Base-by-base conservation (phyloP, 805 yeast genomes). In the Candida sanyiensis region DNA sequence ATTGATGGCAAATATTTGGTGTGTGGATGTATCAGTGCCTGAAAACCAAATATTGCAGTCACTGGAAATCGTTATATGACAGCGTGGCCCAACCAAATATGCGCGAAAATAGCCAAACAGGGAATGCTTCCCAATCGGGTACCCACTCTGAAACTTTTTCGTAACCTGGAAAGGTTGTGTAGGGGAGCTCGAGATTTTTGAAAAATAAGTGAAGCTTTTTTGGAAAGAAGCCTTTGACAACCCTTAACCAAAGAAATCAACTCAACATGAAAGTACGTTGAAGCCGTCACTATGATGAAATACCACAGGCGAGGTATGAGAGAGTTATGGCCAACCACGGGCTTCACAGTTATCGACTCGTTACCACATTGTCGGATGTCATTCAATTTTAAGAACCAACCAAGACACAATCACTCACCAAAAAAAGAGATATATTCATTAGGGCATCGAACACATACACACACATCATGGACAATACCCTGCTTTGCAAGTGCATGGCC, bases 131-230 rank as follows among this genome's bases (percentile, higher is more conserved):
- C 43, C 23, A 10, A 30, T 40, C 16, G 13, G 46, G 36, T 33
- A 46, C 48, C 53, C 50, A 49, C 53, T 38, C 53, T 41, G 51
- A 49, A 49, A 47, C 39, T 33, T 45, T 42, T 28, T 22, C 26
- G 17, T 35, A 17, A 15, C 20, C 8, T 34, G 36, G 38, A 28
- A 19, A 25, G 23, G 15, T 36, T 38, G 32, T 33, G 38, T 26
- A n/a, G 30, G 32, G 7, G 15, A 24, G 38, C 40, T 47, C 49
- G 48, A 45, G 45, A 45, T 44, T 47, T 42, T 45, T 47, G 38
- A 38, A 38, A 38, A 38, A 28, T 47, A 43, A n/a, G 50, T 42
- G 42, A 38, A 43, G 40, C 41, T 18, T 35, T 20, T n/a, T n/a
- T n/a, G n/a, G n/a, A n/a, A n/a, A n/a, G 36, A 23, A 30, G 29